A percentile compares a stretch with the other conserved stretches of the same genome.
phyloP scores from a whole-genome alignment of 495 filamentous ascomycete genomes.

The Daldinia grandis region DNA sequence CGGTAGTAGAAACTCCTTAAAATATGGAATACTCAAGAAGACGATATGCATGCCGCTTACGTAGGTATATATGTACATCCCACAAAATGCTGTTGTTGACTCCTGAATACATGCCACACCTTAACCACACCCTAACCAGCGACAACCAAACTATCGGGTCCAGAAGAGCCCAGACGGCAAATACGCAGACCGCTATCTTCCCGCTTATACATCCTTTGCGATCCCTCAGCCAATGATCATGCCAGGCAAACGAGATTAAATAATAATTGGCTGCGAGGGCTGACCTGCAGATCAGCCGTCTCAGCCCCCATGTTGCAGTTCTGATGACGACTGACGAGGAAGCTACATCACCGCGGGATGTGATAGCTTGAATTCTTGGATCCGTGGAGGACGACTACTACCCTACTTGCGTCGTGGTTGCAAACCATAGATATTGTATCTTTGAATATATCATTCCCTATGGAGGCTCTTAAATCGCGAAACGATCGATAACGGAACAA shows the following conservation, averaged over 20 bases:
- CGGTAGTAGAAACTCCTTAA: background rate
- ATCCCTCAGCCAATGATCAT: conserved; percentile 15
- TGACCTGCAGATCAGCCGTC: conserved; percentile 11
- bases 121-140: background rate
- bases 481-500: background rate
- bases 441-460: background rate
- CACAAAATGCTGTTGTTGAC: background rate
- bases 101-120: background rate
- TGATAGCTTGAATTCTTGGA: background rate
- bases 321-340: conserved; percentile 12
- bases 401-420: background rate
- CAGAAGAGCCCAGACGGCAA: background rate
- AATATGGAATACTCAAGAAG: background rate
- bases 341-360: conserved; percentile 8
- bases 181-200: conserved; percentile 3
- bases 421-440: background rate
- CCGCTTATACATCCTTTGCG: background rate
- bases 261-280: conserved; percentile 16
- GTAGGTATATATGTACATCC: background rate
- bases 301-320: conserved; percentile 31
- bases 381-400: background rate
- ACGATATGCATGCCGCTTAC: background rate
- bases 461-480: background rate
- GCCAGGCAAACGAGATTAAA: background rate
- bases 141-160: conserved; percentile 9